phyloP scores from a whole-genome alignment of 2,329 filamentous ascomycete genomes.

The Dendryphion nanum region DNA sequence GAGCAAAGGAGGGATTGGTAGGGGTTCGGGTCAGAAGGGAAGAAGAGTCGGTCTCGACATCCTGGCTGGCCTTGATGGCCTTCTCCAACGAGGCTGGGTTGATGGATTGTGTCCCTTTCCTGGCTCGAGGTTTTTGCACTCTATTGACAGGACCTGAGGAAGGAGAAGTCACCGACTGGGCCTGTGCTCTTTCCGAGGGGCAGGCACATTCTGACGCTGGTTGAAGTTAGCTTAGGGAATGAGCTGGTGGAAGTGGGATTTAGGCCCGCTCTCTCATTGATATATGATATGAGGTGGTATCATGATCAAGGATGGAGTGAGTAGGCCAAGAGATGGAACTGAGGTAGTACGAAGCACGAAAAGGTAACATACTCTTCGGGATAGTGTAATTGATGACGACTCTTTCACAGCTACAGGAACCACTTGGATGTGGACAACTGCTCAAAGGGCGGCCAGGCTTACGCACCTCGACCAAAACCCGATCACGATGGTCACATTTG shows the following conservation, averaged over 20 bases:
- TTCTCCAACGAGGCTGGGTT: slow-evolving; percentile 31
- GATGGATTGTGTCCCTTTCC: slow-evolving; percentile 26
- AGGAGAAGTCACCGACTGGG: slow-evolving; percentile 11
- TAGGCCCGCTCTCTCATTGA: no score
- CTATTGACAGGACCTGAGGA: slow-evolving; percentile 21
- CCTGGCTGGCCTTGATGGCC: slow-evolving; percentile 32
- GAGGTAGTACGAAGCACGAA: neutral
- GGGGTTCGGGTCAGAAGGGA: slow-evolving; percentile 27
- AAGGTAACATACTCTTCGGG: slow-evolving; percentile 31
- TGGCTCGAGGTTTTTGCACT: slow-evolving; percentile 30
- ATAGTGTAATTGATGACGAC: slow-evolving; percentile 54
- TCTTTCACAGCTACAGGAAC: slow-evolving; percentile 61
- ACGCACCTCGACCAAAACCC: slow-evolving; percentile 67
- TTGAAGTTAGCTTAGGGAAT: no score
- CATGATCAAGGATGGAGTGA: no score
- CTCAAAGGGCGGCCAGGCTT: slow-evolving; percentile 71
- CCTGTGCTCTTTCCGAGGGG: slow-evolving; percentile 29
- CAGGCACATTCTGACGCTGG: slow-evolving; percentile 40
- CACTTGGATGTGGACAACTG: slow-evolving; percentile 65
- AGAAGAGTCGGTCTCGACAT: slow-evolving; percentile 31
- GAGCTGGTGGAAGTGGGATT: no score
- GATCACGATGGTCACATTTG: slow-evolving; percentile 69
- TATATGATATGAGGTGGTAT: no score
- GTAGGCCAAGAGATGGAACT: no score
- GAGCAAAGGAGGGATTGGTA: slow-evolving; percentile 18